Evolutionary conservation across 2,329 filamentous ascomycete genomes (phyloP), one percentile per base, ranked within the genome.

Genomic region (Raffaelea deltoideospora): DNA sequence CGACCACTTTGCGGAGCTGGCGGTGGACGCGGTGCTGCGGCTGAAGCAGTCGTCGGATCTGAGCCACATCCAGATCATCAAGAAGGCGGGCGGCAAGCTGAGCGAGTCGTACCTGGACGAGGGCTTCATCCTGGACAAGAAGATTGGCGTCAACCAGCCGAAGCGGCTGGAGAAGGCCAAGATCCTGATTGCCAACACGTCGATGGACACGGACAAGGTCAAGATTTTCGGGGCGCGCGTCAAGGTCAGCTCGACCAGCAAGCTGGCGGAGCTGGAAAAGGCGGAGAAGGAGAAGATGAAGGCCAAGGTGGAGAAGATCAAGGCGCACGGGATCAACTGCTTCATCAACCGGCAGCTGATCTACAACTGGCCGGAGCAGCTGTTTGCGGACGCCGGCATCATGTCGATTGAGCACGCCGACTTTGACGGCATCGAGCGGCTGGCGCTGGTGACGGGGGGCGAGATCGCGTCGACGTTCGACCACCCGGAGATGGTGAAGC

Each of bases 171-270:
- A 96, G 59, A 96, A 98, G 58, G 90, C 88, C 47, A 98, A 96
- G 67, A 98, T 98, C 47, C 63, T 98, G 39, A 83, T 98, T 18
- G 90, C 90, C 45, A 98, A 98, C 64, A 98, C 90, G 10, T 82
- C 87, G 11, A 98, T 98, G 90, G 90, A 98, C 61, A 98, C 90
- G 26, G 90, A 98, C 64, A 98, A 98, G 70, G 84, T 98, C 65
- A 98, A 98, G 72, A 96, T 98, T 52, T 98, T 98, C 51, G 90
- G 90, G 45, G 90, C 90, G 14, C 76, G 88, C 41, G 85, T 98
- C 52, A 96, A 96, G 72, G 90, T 98, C 42, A 82, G 84, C 48
- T 88, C 85, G 23, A 98, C 90, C 3, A 85, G 85, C 57, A 95
- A 96, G 69, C 72, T 98, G 34, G 90, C 90, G n/a, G 90, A 98